Evolutionary conservation across 169 alveolate genomes (phyloP).

Genomic region (Eimeria sp.): DNA sequence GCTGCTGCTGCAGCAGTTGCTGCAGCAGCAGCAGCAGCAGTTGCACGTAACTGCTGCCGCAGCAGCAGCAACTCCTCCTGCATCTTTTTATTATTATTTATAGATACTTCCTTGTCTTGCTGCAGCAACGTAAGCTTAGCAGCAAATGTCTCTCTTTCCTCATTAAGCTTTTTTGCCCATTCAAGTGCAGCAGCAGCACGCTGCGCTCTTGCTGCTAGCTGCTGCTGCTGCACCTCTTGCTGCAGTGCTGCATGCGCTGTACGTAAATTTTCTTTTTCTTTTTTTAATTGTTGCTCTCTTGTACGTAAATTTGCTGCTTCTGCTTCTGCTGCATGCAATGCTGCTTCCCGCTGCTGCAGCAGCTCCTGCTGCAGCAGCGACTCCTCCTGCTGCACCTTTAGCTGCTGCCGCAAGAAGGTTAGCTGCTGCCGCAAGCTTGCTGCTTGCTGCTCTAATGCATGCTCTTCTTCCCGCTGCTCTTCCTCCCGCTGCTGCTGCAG

Average conservation of each 20-base stretch:
- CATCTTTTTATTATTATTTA: background rate
- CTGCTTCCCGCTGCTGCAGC: conserved; percentile 50
- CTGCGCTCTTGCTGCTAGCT: conserved; percentile 2
- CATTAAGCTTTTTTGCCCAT: background rate
- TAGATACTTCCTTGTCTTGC: background rate
- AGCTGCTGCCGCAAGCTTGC: conserved; percentile 38
- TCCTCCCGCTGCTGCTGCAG: conserved; percentile 64
- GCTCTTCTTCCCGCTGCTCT: conserved; percentile 20
- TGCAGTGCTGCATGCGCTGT: background rate
- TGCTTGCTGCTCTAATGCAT: conserved; percentile 22
- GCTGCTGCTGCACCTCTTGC: conserved; percentile 19
- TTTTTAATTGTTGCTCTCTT: background rate
- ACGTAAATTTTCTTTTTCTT: background rate
- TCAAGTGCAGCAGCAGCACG: conserved; percentile 32
- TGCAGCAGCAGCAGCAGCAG: background rate
- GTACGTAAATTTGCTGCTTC: background rate
- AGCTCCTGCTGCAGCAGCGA: conserved; percentile 46
- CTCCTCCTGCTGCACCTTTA: conserved; percentile 36
- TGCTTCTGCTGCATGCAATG: conserved; percentile 3
- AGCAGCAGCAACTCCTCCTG: conserved; percentile 27
- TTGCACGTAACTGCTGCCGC: background rate
- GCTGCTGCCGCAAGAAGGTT: background rate
- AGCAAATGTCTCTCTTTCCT: background rate
- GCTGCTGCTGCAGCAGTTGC: conserved; percentile 33
- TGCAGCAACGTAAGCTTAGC: background rate